phyloP scores from a whole-genome alignment of 2,329 filamentous ascomycete genomes.

The Thielaviopsis euricoi region DNA sequence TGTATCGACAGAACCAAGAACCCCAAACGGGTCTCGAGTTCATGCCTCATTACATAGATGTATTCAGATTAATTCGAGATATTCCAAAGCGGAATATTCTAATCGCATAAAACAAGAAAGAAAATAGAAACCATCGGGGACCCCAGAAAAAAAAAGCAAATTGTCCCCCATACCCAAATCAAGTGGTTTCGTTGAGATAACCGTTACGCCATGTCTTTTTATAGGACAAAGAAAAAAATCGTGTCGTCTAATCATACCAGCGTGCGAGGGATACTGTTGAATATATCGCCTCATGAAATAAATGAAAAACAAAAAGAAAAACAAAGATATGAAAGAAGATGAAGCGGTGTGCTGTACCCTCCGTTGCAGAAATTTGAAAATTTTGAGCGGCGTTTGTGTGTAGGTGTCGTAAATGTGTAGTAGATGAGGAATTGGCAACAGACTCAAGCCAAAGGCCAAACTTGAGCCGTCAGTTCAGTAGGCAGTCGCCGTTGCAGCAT shows the following conservation, averaged over 20 bases:
- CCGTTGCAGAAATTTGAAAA: conserved; percentile 4
- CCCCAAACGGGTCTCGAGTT: neutral
- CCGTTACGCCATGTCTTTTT: conserved; percentile 23
- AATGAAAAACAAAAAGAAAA: conserved; percentile 8
- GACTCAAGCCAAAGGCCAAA: conserved; percentile 7
- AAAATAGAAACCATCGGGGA: conserved; percentile 6
- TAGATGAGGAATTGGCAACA: conserved; percentile 11
- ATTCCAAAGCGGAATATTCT: conserved; percentile 14
- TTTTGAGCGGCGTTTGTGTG: neutral
- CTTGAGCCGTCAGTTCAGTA: conserved; percentile 2
- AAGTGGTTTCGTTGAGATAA: conserved; percentile 28
- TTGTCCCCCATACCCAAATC: conserved; percentile 2
- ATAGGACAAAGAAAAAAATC: conserved; percentile 22
- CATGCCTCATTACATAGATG: neutral
- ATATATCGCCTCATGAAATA: conserved; percentile 19
- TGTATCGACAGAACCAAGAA: neutral
- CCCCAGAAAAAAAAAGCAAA: conserved; percentile 9
- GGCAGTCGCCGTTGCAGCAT: neutral
- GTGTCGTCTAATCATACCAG: conserved; percentile 22
- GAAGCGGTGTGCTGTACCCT: conserved; percentile 13
- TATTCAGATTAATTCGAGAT: conserved; percentile 14
- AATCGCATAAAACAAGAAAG: conserved; percentile 6
- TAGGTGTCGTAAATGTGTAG: neutral
- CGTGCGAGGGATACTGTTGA: conserved; percentile 24
- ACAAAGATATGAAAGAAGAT: conserved; percentile 12